These are phyloP conservation scores for Platismatia glauca DNA, from an alignment of 495 filamentous ascomycete genomes.

Conservation along the genomic window DNA sequence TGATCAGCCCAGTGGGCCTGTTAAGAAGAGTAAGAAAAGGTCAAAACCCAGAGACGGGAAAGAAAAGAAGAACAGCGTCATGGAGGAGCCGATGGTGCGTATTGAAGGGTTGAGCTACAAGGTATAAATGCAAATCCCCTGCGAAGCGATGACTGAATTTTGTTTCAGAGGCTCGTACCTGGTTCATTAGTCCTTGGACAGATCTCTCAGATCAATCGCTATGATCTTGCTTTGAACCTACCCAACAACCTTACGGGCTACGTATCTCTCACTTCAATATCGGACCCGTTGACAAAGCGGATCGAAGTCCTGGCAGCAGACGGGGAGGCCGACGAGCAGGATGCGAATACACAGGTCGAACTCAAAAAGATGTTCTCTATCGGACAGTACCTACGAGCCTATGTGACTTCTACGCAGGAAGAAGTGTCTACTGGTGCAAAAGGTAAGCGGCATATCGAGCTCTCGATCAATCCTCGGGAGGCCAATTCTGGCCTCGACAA, in stretches of 20 bases:
- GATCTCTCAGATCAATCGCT: slow-evolving; percentile 66
- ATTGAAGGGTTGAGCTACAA: slow-evolving; percentile 87
- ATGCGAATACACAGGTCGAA: slow-evolving; percentile 52
- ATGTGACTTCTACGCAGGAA: slow-evolving; percentile 60
- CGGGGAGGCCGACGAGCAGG: slow-evolving; percentile 45
- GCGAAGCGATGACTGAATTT: slow-evolving; percentile 31
- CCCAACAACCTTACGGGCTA: slow-evolving; percentile 90
- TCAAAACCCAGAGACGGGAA: slow-evolving; percentile 38
- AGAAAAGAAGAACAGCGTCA: slow-evolving; percentile 37
- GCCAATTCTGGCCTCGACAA: slow-evolving; percentile 65
- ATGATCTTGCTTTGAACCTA: slow-evolving; percentile 69
- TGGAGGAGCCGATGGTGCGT: slow-evolving; percentile 52
- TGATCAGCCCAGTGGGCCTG: slow-evolving; percentile 40
- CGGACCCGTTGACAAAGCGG: slow-evolving; percentile 57
- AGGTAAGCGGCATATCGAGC: slow-evolving; percentile 69
- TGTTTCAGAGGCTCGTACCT: slow-evolving; percentile 58
- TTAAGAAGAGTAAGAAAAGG: slow-evolving; percentile 41
- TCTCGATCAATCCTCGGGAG: slow-evolving; percentile 67
- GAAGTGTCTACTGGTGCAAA: slow-evolving; percentile 45
- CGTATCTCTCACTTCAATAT: slow-evolving; percentile 83
- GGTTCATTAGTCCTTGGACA: slow-evolving; percentile 84
- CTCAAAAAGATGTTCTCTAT: slow-evolving; percentile 64
- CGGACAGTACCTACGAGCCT: slow-evolving; percentile 84
- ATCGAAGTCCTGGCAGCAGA: slow-evolving; percentile 55
- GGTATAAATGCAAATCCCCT: slow-evolving; percentile 38